Base-by-base conservation (phyloP, 148 eudicot species). In the Rhododendron williamsianum region DNA sequence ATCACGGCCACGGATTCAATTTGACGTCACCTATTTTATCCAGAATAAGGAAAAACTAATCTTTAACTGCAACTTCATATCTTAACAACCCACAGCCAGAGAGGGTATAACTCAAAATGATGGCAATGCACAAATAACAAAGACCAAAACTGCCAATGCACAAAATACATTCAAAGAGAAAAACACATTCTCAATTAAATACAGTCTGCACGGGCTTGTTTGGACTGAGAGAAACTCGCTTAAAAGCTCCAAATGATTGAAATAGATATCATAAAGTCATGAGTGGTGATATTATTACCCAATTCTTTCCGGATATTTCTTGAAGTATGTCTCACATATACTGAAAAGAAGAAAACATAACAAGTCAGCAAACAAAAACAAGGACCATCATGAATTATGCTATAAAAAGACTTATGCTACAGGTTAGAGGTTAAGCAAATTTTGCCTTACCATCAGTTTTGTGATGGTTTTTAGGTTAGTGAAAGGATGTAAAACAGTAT, bases 241-340 rank as follows among this genome's bases (percentile, higher is more conserved):
- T 36, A 73, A 74, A 76, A 84, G 43, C 81, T 35, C 10, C 30
- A 84, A 54, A 25, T 21, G 52, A 72, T 21, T 12, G 30, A 41
- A 63, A 63, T 6, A 10, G 49, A 45, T 11, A 60, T 65, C 16
- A 71, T 76, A 15, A 76, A 82, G 65, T 16, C 46, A 43, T 23
- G 84, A 82, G 54, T 76, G 52, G 69, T 35, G 74, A 73, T 41
- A 86, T 81, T 71, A 54, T 89, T 92, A 97, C 99, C 98, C 98
- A 65, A 89, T 97, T 89, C 88, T 95, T 48, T 84, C 85, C 18
- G 98, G 95, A 90, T 94, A 89, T 84, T 97, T 95, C 91, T 90
- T 93, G 94, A 97, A 97, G 90, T 94, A 95, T 78, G 96, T 90
- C 85, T 97, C 98, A 78, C 98, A 90, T 87, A 97, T 95, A 90